Base-by-base conservation (phyloP, 352 stramenopile genomes). In the Globisporangium radiosum region DNA sequence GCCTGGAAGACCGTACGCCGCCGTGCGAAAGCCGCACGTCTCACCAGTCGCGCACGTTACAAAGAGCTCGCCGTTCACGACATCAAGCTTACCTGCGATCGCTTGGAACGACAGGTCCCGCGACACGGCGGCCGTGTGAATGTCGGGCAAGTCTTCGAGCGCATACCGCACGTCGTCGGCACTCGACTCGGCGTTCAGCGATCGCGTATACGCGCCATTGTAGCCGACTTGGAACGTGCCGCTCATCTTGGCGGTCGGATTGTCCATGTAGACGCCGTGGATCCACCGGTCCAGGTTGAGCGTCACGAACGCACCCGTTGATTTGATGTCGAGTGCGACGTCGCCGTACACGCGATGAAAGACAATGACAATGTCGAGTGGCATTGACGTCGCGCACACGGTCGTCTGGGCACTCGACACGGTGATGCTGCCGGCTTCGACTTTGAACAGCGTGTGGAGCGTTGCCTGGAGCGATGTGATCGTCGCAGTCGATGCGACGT, bases 181-280 rank as follows among this genome's bases (percentile, higher is more conserved):
- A n/a, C 66, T 84, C 1, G 81, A 90, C 55, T 89, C 78, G 1
- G 80, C 71, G 38, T 94, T 91, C 17, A 94, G 52, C 0, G 78
- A 69, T 0, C 73, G 75, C 0, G 81, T 94, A 50, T 76, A 90
- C 40, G 68, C 65, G 36, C 66, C 75, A 13, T 73, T 69, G 62
- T 90, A 92, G 0, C 81, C 80, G 7, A 94, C 63, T 59, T 90
- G 81, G 62, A 92, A 92, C 15, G 81, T 94, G 1, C 84, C 81
- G 38, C 83, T 93, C 79, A 93, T 91, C 48, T 65, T 75, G 7
- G 78, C 68, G 0, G 60, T 60, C 6, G 63, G 57, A 0, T 72
- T 56, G 38, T 81, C 72, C 25, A 70, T 75, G 63, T 85, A 91
- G 2, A 91, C 65, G 0, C 83, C 81, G 38, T 87, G 63, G 51